A percentile compares a stretch with the other conserved stretches of the same genome.
Evolutionary conservation across 75 land plant genomes (phyloP).

Genomic region (Sequoiadendron giganteum): DNA sequence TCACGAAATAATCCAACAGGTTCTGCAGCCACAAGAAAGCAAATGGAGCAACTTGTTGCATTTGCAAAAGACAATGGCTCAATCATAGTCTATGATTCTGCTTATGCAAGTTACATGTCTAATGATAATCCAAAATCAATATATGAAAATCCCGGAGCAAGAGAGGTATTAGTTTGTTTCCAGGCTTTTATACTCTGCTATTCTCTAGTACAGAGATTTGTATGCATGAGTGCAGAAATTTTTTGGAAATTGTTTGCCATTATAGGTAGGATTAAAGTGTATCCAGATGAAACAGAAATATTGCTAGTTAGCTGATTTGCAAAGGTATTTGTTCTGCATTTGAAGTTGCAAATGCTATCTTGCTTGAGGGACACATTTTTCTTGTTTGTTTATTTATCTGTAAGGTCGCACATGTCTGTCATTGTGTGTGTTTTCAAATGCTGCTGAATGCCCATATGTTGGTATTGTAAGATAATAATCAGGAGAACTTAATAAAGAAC

Average conservation of each 20-base stretch:
- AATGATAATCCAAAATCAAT: conserved; percentile 47
- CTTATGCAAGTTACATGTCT: conserved; percentile 48
- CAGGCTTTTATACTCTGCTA: background rate
- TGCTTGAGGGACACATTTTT: background rate
- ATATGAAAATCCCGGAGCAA: conserved; percentile 51
- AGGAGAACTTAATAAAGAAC: background rate
- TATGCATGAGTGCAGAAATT: background rate
- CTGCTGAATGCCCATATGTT: background rate
- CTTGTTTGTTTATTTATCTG: background rate
- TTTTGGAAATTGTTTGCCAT: background rate
- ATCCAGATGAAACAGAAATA: background rate
- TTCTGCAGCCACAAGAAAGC: conserved; percentile 38
- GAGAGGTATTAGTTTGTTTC: conserved; percentile 27
- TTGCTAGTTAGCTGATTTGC: background rate
- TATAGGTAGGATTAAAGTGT: background rate
- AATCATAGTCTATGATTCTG: conserved; percentile 49
- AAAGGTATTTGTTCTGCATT: background rate
- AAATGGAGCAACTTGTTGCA: conserved; percentile 39
- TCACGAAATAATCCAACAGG: conserved; percentile 59
- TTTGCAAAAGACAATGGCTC: conserved; percentile 52
- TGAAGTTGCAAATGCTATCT: background rate
- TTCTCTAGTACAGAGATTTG: background rate
- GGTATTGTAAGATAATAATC: background rate
- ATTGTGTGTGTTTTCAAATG: no score
- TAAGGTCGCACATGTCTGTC: no score